Percentiles rank a stretch among this genome's conserved stretches.
phyloP scores from a whole-genome alignment of 257 asterid genomes.

The Ilex aquifolium region DNA sequence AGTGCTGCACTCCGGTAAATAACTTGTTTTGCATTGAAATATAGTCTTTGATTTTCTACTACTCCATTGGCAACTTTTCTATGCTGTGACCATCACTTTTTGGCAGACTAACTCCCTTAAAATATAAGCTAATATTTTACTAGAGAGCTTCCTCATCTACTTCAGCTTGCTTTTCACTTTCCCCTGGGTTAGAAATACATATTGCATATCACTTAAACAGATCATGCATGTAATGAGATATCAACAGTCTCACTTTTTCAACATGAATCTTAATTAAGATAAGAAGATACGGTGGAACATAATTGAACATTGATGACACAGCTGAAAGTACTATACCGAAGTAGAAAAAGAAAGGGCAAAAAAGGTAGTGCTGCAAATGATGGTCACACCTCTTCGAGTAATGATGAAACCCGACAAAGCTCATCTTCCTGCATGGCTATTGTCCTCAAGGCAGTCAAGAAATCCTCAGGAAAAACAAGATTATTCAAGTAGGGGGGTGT shows the following conservation, averaged over 20 bases:
- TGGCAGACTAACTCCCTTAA: background rate
- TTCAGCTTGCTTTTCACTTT: background rate
- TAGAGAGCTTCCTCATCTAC: background rate
- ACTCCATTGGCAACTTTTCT: background rate
- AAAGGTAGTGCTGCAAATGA: constrained; percentile 7
- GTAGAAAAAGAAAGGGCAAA: background rate
- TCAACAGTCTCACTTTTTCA: no score
- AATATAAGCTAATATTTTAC: background rate
- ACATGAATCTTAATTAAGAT: no score
- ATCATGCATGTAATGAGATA: no score
- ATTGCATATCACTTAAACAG: no score
- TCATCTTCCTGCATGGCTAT: constrained; percentile 74
- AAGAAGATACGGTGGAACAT: background rate
- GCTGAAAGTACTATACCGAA: background rate
- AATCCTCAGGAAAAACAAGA: constrained; percentile 80
- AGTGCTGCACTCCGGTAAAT: no score
- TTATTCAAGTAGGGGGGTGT: constrained; percentile 54
- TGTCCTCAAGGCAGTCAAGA: constrained; percentile 78
- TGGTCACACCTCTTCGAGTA: constrained; percentile 77
- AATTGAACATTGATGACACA: background rate
- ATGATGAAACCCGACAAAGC: constrained; percentile 58
- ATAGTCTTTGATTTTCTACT: no score
- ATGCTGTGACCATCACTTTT: background rate
- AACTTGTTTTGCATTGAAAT: no score
- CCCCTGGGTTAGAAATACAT: background rate